These are phyloP conservation scores for Phytophthora quininea DNA, from an alignment of 352 stramenopile species.

Conservation along the genomic window DNA sequence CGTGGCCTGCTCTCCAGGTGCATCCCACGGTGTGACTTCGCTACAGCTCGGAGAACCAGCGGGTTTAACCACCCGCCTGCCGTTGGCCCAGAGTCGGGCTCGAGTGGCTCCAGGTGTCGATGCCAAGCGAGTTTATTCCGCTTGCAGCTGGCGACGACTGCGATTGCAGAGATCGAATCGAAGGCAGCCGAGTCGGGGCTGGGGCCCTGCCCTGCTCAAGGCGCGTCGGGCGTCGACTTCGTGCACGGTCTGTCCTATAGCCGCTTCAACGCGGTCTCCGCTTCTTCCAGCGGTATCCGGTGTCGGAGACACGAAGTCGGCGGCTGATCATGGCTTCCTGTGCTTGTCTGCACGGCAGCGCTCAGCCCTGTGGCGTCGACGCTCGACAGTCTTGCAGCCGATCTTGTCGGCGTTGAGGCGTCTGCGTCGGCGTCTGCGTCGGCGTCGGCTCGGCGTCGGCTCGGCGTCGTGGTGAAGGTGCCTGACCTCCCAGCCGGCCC, in stretches of 20 bases:
- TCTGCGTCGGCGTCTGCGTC: neutral
- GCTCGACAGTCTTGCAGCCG: neutral
- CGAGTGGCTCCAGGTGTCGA: neutral
- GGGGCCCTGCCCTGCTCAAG: constrained; percentile 16
- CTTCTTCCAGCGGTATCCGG: constrained; percentile 5
- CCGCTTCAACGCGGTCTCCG: neutral
- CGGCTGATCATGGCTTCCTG: constrained; percentile 3
- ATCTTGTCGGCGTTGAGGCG: neutral
- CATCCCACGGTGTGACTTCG: neutral
- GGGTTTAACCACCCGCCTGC: constrained; percentile 5
- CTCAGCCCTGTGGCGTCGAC: constrained; percentile 12
- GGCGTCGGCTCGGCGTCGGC: neutral
- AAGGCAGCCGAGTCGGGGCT: constrained; percentile 4
- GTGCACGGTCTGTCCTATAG: neutral
- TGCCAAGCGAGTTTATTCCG: constrained; percentile 4
- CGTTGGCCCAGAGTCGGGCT: neutral
- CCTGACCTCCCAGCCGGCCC: constrained; percentile 9
- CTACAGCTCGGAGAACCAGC: neutral
- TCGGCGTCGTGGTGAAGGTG: neutral
- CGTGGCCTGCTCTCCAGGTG: neutral
- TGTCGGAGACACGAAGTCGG: constrained; percentile 7
- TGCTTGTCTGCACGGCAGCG: neutral
- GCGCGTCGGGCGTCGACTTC: constrained; percentile 7
- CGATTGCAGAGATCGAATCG: constrained; percentile 1
- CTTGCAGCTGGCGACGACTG: constrained; percentile 7